Base-by-base conservation (phyloP, 306 rosid genomes). In the Sechiopsis laciniata region DNA sequence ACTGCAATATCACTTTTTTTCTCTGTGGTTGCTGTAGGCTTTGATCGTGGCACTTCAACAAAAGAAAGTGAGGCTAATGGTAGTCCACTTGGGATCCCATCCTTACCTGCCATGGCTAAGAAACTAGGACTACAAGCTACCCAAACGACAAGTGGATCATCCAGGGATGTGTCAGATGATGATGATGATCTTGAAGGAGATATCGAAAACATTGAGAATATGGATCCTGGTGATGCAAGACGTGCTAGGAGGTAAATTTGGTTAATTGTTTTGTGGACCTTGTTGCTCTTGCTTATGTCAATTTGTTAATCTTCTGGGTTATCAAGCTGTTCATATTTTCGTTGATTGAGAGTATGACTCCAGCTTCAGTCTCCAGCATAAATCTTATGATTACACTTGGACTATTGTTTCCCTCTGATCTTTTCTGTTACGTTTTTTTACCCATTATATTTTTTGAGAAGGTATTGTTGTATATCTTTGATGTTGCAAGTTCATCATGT, bases 141-240 rank as follows among this genome's bases (percentile, higher is more conserved):
- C 42, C 88, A 83, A 75, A 60, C 89, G 68, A 81, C 87, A 0
- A 86, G 89, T 55, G 89, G 87, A 81, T 86, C 89, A 14, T 86
- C 89, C 14, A 83, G 81, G 58, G 89, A 86, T 10, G 87, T 83
- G 26, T 86, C 89, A 0, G 37, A 32, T 32, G 89, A 86, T 55
- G 87, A 86, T 72, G 89, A 86, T 81, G 89, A 86, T 1, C 82
- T 83, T 57, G 89, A 86, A 32, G 87, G 83, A 45, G 89, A 86
- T 66, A 70, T 81, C 57, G 89, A 86, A 67, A 85, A 64, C 69
- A 71, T 71, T 6, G 88, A 80, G 64, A 78, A 82, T 64, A 77
- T 77, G 86, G 86, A 71, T 83, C 89, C 85, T 58, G 60, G 85
- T 5, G 83, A 81, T 83, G 81, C 72, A 37, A 86, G 84, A 73